A percentile compares a stretch with the other conserved stretches of the same genome.
phyloP scores from a whole-genome alignment of 345 rosid genomes.

The Bruguiera parviflora region DNA sequence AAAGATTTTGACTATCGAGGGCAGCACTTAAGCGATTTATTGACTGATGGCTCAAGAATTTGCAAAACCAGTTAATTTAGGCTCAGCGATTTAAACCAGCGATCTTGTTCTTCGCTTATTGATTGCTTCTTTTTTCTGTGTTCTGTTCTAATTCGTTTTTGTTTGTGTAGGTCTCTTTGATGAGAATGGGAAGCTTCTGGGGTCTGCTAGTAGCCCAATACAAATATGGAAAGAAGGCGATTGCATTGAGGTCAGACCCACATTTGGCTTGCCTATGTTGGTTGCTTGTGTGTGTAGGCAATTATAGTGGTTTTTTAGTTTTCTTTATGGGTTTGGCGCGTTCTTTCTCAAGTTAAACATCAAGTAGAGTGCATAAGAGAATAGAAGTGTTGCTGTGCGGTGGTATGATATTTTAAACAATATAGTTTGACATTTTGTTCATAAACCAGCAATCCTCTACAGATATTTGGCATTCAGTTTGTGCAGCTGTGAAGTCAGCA shows the following conservation, averaged over 20 bases:
- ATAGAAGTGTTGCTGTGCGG: too few relatives aligned
- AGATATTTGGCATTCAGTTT: slow-evolving; percentile 92
- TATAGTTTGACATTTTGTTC: not conserved
- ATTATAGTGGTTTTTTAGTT: not conserved
- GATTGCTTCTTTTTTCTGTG: not conserved
- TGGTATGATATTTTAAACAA: not conserved
- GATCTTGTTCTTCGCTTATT: not conserved
- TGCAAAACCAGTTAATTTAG: too few relatives aligned
- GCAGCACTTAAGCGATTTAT: too few relatives aligned
- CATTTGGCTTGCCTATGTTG: too few relatives aligned
- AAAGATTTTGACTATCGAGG: too few relatives aligned
- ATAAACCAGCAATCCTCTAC: slow-evolving; percentile 90
- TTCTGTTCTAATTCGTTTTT: not conserved
- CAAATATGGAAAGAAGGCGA: slow-evolving; percentile 93
- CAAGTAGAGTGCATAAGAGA: too few relatives aligned
- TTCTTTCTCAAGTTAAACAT: too few relatives aligned
- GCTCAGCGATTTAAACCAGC: not conserved
- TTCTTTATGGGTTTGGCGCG: not conserved
- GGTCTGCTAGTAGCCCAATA: slow-evolving; percentile 81
- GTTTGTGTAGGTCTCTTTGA: slow-evolving; percentile 66
- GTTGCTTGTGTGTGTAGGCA: not conserved
- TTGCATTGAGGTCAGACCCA: slow-evolving; percentile 62
- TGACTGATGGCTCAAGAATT: too few relatives aligned
- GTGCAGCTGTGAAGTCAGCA: slow-evolving; percentile 82
- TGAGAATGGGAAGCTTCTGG: slow-evolving; percentile 78